Base-by-base conservation (phyloP, 345 rosid genomes). In the Eucalyptus marginata region DNA sequence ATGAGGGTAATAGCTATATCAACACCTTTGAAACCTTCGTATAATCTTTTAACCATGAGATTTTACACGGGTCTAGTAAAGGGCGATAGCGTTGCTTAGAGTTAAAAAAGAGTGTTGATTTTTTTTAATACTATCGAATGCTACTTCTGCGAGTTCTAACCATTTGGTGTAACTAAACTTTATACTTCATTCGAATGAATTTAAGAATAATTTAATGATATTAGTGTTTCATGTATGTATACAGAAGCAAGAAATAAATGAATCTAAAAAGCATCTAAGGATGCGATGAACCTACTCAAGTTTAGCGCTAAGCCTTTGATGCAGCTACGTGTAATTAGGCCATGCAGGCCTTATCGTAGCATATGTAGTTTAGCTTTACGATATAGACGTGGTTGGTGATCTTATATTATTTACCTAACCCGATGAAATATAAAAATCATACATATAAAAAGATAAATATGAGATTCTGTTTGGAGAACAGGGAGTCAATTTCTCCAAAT, bases 41-140 rank as follows among this genome's bases (percentile, higher is more conserved):
- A 14, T 0, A 6, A 1, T 31, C 22, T 31, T 31, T 66, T 66
- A 16, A 66, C 11, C 10, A 15, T 8, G 80, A 68, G 80, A 16
- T 3, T 68, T 0, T 16, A 0, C 22, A 1, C 6, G 1, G 0
- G 4, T 18, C 46, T 71, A 33, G 13, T 33, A 71, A 71, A 18
- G 7, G 25, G 25, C 44, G 2, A 71, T 18, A 36, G 46, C 13
- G 7, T 18, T 33, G 17, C 80, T 71, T 18, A 17, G 43, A 18
- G 44, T 5, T 18, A 71, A 71, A 11, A 71, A 71, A 33, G 0
- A 68, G 6, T 33, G 7, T 64, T 71, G 17, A 33, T 11, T 17
- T 71, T 15, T 14, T 15, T 33, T 11, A 71, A 71, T 18, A 17
- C 44, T 33, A 33, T 71, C 25, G 5, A 71, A 71, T 71, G 24